Conservation (phyloP, 1,284 basidiomycete genomes). For the Cutaneotrichosporon cavernicola region DNA sequence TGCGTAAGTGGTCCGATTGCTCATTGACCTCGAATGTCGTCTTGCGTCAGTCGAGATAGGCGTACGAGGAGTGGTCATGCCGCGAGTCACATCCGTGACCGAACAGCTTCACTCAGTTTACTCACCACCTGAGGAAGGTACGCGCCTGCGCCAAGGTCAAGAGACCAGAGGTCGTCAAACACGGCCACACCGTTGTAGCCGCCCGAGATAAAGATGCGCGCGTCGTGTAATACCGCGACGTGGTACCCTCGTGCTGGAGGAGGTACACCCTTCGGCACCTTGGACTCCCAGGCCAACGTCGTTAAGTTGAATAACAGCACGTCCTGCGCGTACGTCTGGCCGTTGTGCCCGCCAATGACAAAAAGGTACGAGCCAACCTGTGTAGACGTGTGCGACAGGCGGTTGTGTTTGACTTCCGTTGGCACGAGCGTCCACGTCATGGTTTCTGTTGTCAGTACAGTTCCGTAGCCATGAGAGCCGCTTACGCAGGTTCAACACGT, state of each 20-base stretch:
- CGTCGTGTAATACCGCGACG: conserved; percentile 74
- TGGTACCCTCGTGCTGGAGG: conserved; percentile 74
- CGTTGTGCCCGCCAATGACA: conserved; percentile 84
- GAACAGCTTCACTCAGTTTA: conserved; percentile 4
- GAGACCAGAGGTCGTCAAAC: conserved; percentile 77
- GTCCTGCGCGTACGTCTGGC: conserved; percentile 71
- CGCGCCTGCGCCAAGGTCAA: conserved; percentile 82
- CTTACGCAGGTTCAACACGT: conserved; percentile 79
- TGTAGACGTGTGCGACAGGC: conserved; percentile 81
- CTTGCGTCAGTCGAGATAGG: conserved; percentile 23
- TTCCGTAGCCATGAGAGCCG: neutral
- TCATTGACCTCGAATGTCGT: conserved; percentile 49
- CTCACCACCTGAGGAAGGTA: conserved; percentile 81
- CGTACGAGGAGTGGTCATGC: neutral
- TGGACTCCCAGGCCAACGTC: conserved; percentile 58
- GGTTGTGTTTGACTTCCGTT: conserved; percentile 61
- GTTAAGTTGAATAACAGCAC: conserved; percentile 83
- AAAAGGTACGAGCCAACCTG: conserved; percentile 93
- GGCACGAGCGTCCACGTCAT: conserved; percentile 68
- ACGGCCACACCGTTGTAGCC: conserved; percentile 80
- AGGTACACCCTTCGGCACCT: conserved; percentile 62
- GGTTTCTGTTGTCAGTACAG: conserved; percentile 58
- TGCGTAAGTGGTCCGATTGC: conserved; percentile 27
- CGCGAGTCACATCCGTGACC: neutral
- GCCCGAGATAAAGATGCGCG: conserved; percentile 79